A percentile compares a stretch with the other conserved stretches of the same genome.
These are phyloP conservation scores for Lagerstroemia speciosa DNA, from an alignment of 345 rosid genomes.

Conservation along the genomic window DNA sequence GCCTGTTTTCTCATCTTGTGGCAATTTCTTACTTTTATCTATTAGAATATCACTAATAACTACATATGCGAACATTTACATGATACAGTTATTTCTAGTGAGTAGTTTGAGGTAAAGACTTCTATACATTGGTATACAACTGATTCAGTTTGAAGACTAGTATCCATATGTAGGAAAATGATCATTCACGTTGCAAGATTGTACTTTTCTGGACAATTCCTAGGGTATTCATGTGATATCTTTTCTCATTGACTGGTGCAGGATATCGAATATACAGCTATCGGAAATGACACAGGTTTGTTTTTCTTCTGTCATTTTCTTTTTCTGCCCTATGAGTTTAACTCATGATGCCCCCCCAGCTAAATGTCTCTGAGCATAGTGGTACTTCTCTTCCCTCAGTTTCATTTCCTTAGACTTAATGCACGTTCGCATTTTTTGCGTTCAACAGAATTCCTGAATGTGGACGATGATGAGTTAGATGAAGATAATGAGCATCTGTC, in stretches of 20 bases:
- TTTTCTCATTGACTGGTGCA: constrained; percentile 30
- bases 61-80: too few species aligned
- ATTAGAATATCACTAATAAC: too few species aligned
- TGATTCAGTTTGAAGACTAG: too few species aligned
- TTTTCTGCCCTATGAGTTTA: background rate
- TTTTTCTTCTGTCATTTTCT: background rate
- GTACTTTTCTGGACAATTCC: background rate
- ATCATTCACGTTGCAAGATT: background rate
- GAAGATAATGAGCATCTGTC: constrained; percentile 54
- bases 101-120: too few species aligned
- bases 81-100: too few species aligned
- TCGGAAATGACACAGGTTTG: constrained; percentile 81
- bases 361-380: background rate
- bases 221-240: background rate
- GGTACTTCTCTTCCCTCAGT: background rate
- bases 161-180: too few species aligned
- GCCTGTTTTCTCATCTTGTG: too few species aligned
- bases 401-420: background rate
- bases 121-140: too few species aligned
- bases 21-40: too few species aligned
- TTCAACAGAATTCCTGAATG: constrained; percentile 68
- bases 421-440: constrained; percentile 1
- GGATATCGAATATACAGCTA: constrained; percentile 46
- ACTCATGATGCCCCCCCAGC: background rate
- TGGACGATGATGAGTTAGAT: constrained; percentile 73